Percentiles rank a stretch among this genome's conserved stretches.
phyloP scores from a whole-genome alignment of 306 rosid genomes.

The Rubus parviflorus region DNA sequence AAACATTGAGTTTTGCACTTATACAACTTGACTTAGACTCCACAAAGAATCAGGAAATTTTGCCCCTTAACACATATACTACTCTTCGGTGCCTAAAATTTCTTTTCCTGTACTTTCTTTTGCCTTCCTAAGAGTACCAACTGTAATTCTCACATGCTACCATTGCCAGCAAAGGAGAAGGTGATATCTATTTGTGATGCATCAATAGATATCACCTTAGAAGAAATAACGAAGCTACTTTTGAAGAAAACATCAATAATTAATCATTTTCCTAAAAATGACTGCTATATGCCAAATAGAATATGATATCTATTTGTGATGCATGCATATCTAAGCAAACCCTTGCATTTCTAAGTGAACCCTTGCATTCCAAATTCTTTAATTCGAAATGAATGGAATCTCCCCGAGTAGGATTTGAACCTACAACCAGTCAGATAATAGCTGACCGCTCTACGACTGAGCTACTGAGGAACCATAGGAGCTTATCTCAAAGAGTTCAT shows the following conservation, averaged over 20 bases:
- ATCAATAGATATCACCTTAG: no score
- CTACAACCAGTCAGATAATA: not conserved
- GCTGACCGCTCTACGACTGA: not conserved
- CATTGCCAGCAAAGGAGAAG: not conserved
- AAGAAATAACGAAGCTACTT: not conserved
- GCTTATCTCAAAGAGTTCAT: no score
- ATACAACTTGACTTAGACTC: not conserved
- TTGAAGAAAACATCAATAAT: not conserved
- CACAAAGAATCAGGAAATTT: not conserved
- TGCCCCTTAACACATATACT: not conserved
- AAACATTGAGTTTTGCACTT: not conserved
- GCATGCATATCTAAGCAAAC: not conserved
- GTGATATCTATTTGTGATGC: not conserved
- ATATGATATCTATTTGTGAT: not conserved
- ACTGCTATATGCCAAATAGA: not conserved
- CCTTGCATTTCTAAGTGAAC: constrained; percentile 1
- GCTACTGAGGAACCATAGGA: not conserved
- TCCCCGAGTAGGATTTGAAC: not conserved
- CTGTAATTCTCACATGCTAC: not conserved
- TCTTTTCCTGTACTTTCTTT: not conserved
- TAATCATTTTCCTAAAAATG: not conserved
- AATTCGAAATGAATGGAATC: not conserved
- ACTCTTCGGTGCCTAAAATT: not conserved
- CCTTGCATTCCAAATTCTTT: not conserved
- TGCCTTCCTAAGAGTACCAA: not conserved